Base-by-base conservation (phyloP, 257 asterid genomes). In the Osmanthus fragrans region DNA sequence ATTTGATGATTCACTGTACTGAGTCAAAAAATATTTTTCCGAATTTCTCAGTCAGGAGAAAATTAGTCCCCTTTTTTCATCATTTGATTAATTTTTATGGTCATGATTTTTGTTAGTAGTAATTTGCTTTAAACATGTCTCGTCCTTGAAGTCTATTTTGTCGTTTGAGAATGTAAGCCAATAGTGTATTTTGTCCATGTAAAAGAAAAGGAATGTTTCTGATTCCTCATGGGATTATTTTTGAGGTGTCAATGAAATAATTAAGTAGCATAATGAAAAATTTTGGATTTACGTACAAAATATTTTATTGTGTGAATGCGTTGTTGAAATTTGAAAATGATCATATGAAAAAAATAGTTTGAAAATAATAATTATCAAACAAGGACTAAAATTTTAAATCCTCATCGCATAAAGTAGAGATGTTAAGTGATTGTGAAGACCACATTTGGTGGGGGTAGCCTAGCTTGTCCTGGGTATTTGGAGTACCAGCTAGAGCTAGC, bases 1-100 rank as follows among this genome's bases (percentile, higher is more conserved):
- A 88, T 81, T 84, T 84, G 88, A 83, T 80, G 54, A 27, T 45
- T 78, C 86, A 85, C 82, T 30, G 18, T 78, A 71, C 78, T 79
- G 83, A 23, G 33, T 77, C 74, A 70, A 40, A 60, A 45, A 45
- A 45, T 4, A 1, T 16, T 18, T n/a, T 11, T 11, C 8, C 36
- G 10, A 11, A 15, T 27, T 65, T 27, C 36, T 15, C 19, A 15
- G 10, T 18, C 10, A 16, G 63, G 63, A 64, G 16, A 8, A 27
- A 64, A 11, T 3, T 0, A 11, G 3, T 0, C 9, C 23, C 25
- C 25, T 7, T 21, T 7, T 21, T 56, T 16, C 19, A 8, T 40
- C 34, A 47, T 42, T 66, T 54, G 18, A 73, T 42, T 29, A 71
- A 73, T 15, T 12, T 39, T 45, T 68, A 18, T 27, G 18, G 16